These are phyloP conservation scores for Venturia effusa DNA, from an alignment of 2,329 filamentous ascomycete species.

Conservation along the genomic window DNA sequence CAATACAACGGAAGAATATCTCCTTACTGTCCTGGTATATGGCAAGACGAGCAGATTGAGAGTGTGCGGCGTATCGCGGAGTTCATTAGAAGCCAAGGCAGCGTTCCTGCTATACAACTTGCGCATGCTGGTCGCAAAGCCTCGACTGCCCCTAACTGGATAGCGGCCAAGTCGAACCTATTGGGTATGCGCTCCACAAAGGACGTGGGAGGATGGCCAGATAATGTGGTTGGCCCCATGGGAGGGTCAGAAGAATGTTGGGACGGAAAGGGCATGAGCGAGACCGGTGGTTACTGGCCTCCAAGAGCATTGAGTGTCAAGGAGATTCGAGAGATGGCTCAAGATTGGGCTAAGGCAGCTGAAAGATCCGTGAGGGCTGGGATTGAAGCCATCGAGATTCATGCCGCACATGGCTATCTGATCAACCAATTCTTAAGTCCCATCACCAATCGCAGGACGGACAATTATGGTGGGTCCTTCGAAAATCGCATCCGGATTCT, in stretches of 20 bases:
- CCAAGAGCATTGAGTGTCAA: slow-evolving; percentile 18
- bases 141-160: slow-evolving; percentile 24
- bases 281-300: slow-evolving; percentile 25
- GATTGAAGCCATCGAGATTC: slow-evolving; percentile 22
- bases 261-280: slow-evolving; percentile 23
- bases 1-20: slow-evolving; percentile 25
- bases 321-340: slow-evolving; percentile 11
- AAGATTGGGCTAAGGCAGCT: slow-evolving; percentile 11
- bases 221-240: slow-evolving; percentile 20
- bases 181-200: slow-evolving; percentile 18
- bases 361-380: slow-evolving; percentile 16
- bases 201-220: slow-evolving; percentile 25
- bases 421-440: slow-evolving; percentile 30
- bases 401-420: slow-evolving; percentile 30
- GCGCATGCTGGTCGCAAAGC: slow-evolving; percentile 27
- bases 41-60: slow-evolving; percentile 26
- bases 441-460: slow-evolving; percentile 30
- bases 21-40: slow-evolving; percentile 26
- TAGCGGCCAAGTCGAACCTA: slow-evolving; percentile 17
- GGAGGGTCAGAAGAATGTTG: slow-evolving; percentile 28
- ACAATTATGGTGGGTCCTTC: slow-evolving; percentile 32
- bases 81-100: slow-evolving; percentile 25
- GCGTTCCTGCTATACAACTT: slow-evolving; percentile 22
- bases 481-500: slow-evolving; percentile 29
- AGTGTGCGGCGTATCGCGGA: slow-evolving; percentile 23